Percentiles rank a stretch among this genome's conserved stretches.
Evolutionary conservation across 208 protist genomes (phyloP).

Genomic region (Leishmania guyanensis): DNA sequence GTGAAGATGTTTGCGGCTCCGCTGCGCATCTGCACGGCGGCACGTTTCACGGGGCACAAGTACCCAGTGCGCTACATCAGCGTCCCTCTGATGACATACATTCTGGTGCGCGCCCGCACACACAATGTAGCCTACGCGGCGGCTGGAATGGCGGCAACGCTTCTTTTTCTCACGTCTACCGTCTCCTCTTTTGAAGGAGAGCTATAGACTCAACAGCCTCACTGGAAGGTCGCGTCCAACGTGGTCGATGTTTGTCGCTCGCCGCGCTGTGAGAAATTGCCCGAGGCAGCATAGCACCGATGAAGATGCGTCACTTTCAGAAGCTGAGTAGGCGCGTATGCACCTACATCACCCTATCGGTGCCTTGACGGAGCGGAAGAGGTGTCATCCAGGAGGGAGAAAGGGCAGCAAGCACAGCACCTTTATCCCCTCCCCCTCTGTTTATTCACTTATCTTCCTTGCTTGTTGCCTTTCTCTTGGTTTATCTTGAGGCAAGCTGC

Average conservation of each 20-base stretch:
- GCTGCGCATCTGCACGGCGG: conserved; percentile 21
- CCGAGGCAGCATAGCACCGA: background rate
- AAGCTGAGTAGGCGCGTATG: background rate
- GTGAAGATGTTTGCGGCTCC: conserved; percentile 31
- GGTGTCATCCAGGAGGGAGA: background rate
- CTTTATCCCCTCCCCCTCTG: background rate
- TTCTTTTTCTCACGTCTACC: background rate
- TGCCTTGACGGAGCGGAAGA: background rate
- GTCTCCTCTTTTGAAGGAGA: conserved; percentile 5
- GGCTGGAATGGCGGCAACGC: conserved; percentile 1
- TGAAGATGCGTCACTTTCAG: background rate
- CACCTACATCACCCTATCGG: background rate
- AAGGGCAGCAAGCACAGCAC: background rate
- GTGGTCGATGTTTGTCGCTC: background rate
- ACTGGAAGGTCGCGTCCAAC: background rate
- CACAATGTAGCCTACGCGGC: conserved; percentile 20
- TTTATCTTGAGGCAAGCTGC: background rate
- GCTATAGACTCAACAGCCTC: background rate
- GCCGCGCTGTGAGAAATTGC: too few relatives aligned
- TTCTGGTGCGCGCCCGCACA: conserved; percentile 26
- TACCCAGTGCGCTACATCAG: conserved; percentile 25
- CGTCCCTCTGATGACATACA: conserved; percentile 27
- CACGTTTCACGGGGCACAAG: conserved; percentile 12
- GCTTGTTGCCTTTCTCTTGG: background rate
- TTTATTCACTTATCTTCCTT: background rate